Conservation (phyloP, 768 basidiomycete genomes). For the Trametopsis cervina region DNA sequence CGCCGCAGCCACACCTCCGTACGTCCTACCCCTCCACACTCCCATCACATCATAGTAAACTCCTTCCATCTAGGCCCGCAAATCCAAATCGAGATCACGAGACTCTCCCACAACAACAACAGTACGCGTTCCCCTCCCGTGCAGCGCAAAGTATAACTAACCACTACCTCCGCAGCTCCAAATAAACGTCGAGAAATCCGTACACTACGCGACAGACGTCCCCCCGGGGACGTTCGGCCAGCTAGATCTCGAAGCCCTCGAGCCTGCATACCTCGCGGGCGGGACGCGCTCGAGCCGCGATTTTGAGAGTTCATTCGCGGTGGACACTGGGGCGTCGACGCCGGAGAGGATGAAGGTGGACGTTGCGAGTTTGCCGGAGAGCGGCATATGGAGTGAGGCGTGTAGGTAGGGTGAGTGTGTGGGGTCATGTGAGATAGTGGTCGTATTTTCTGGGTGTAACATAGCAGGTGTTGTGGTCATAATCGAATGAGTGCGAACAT, state of each 20-base stretch:
- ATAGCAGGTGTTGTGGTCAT: too few relatives aligned
- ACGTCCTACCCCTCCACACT: not conserved
- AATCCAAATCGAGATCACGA: not conserved
- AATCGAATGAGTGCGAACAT: too few relatives aligned
- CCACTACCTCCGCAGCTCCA: constrained; percentile 3
- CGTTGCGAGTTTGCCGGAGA: too few relatives aligned
- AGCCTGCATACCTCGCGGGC: not conserved
- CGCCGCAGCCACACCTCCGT: not conserved
- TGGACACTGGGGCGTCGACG: too few relatives aligned
- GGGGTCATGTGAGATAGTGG: too few relatives aligned
- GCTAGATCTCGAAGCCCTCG: constrained; percentile 1
- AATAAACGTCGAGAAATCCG: constrained; percentile 12
- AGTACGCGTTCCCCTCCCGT: not conserved
- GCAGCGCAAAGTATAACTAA: not conserved
- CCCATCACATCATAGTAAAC: not conserved
- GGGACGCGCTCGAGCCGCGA: not conserved
- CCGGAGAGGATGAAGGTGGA: too few relatives aligned
- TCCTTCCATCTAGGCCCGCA: not conserved
- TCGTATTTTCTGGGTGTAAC: too few relatives aligned
- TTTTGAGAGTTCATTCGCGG: not conserved
- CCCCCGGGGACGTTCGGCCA: not conserved
- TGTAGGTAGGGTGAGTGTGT: too few relatives aligned
- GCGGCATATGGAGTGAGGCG: too few relatives aligned
- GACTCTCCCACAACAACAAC: not conserved
- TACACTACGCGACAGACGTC: constrained; percentile 17